Evolutionary conservation across 129 eudicot species (phyloP).

Genomic region (Chrysanthemum seticuspe): DNA sequence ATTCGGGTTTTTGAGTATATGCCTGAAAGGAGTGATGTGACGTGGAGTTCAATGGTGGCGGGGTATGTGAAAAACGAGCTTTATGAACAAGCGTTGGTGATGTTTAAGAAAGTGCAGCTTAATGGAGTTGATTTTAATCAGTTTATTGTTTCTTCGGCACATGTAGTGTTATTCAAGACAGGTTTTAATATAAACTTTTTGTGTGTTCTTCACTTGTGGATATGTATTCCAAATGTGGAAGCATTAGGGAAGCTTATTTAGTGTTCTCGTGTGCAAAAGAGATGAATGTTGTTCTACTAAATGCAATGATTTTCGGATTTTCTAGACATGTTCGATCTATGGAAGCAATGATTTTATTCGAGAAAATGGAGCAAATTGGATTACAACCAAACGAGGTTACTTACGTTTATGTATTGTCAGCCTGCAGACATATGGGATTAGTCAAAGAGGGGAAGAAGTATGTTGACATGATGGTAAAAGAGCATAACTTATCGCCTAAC

Average conservation of each 20-base stretch:
- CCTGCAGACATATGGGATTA: conserved; percentile 83
- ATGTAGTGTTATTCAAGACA: conserved; percentile 44
- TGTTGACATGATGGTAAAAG: conserved; percentile 56
- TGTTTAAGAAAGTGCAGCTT: conserved; percentile 46
- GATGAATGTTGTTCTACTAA: conserved; percentile 64
- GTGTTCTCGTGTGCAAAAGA: conserved; percentile 49
- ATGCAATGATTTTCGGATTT: conserved; percentile 82
- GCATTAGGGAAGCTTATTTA: conserved; percentile 60
- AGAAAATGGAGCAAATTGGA: conserved; percentile 83
- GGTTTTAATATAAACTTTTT: conserved; percentile 47
- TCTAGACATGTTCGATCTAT: conserved; percentile 69
- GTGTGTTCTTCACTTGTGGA: conserved; percentile 75
- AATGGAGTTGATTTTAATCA: conserved; percentile 43
- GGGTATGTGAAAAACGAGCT: conserved; percentile 78
- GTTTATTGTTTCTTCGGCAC: conserved; percentile 66
- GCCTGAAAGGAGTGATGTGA: conserved; percentile 67
- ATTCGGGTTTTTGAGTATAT: conserved; percentile 53
- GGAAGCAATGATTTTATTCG: conserved; percentile 76
- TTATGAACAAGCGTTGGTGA: conserved; percentile 65
- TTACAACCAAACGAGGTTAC: conserved; percentile 75
- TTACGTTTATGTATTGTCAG: conserved; percentile 70
- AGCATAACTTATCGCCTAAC: conserved; percentile 55
- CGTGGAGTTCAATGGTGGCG: conserved; percentile 91
- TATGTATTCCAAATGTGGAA: conserved; percentile 89
- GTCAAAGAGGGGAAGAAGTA: conserved; percentile 68